Evolutionary conservation across 169 alveolate species (phyloP), one percentile per base, ranked within the genome.

Genomic region (Plasmodium blacklocki): DNA sequence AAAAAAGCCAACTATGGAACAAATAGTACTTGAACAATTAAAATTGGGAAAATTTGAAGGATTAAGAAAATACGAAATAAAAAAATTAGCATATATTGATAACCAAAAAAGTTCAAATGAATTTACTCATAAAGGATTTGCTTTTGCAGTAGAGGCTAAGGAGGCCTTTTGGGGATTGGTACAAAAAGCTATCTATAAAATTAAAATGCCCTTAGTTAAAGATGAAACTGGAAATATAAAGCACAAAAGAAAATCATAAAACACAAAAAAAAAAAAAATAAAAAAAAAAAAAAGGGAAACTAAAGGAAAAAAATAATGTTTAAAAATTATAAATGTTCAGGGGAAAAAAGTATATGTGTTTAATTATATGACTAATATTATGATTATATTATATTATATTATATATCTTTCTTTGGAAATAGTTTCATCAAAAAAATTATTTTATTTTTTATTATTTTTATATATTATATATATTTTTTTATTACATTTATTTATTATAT

Each of bases 1-100:
- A 26, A 88, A 74, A 64, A 91, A 88, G 50, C 96, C 95, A 1
- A 86, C 96, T 23, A 80, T 93, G 93, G 95, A 93, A 64, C 93
- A 93, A 63, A 88, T 78, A 21, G 92, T 93, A 1, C 74, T 90
- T 8, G 92, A 89, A 12, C 92, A 91, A 86, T 74, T 93, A 23
- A 83, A 72, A 59, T 75, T 68, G 85, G 96, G 95, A 19, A 93
- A 88, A 5, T 92, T 92, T 67, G 87, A 88, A 56, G 95, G 95
- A 18, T 49, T 92, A 15, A 45, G 88, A 19, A 73, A 75, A 63
- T 60, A 66, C 14, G 73, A 72, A 50, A 67, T 72, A 18, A 39
- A 52, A 45, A 88, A 91, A 39, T 86, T 92, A 29, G 95, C 95
- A 14, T 92, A 92, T 71, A 85, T 92, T 39, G 93, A 80, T 19